Evolutionary conservation across 2,329 filamentous ascomycete species (phyloP).

Genomic region (Epichloe brachyelytri): DNA sequence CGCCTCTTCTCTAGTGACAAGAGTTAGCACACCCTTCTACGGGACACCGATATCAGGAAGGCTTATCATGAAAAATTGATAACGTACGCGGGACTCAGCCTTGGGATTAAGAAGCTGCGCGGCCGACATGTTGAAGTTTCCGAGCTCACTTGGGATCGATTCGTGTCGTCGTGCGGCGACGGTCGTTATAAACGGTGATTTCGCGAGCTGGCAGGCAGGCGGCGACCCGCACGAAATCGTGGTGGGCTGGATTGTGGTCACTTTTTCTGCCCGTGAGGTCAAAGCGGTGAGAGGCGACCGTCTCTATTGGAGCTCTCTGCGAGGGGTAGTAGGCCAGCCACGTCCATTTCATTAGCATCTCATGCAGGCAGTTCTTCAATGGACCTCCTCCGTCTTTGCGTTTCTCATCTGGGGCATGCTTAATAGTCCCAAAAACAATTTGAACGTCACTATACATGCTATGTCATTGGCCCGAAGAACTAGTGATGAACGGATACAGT

Average conservation of each 20-base stretch:
- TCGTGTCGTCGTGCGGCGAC: constrained; percentile 7
- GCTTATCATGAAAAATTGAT: constrained; percentile 1
- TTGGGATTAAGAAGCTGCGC: constrained; percentile 98
- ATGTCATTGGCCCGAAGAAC: constrained; percentile 16
- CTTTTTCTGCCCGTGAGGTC: constrained; percentile 21
- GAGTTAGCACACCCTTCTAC: constrained; percentile 13
- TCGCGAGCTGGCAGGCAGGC: constrained; percentile 17
- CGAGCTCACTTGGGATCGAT: constrained; percentile 7
- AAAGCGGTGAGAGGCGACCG: constrained; percentile 16
- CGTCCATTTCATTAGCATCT: too few relatives aligned
- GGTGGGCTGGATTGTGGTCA: constrained; percentile 14
- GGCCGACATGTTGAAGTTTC: constrained; percentile 61
- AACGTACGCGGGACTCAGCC: constrained; percentile 84
- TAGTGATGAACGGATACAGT: constrained; percentile 15
- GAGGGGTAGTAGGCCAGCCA: background rate
- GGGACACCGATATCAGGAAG: background rate
- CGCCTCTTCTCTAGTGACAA: constrained; percentile 65
- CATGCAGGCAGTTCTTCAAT: too few relatives aligned
- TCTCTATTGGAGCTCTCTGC: background rate
- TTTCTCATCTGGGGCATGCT: constrained; percentile 9
- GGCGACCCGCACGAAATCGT: constrained; percentile 17
- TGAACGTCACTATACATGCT: constrained; percentile 28
- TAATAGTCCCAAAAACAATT: constrained; percentile 26
- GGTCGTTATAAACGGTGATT: constrained; percentile 10
- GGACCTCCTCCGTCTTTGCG: too few relatives aligned